Conservation (phyloP, 306 rosid species). For the Spatholobus suberectus region DNA sequence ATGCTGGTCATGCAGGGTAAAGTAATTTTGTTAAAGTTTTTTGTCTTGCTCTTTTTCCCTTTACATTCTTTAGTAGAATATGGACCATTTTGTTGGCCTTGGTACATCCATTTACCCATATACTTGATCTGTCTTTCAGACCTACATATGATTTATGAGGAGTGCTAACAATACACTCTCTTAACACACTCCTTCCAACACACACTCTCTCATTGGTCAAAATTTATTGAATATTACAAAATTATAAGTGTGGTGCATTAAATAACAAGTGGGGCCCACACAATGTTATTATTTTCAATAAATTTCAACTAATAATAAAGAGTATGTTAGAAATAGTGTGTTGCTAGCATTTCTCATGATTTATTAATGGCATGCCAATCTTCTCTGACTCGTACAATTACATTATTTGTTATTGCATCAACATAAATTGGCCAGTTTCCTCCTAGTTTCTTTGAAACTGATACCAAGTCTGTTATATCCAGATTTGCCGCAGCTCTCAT, state of each 20-base stretch:
- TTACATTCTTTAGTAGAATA: slow-evolving; percentile 19
- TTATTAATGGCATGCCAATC: neutral
- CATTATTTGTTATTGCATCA: neutral
- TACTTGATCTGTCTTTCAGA: neutral
- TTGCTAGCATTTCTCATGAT: too few species aligned
- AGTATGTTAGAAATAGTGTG: too few species aligned
- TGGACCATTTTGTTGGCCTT: neutral
- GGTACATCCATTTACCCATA: neutral
- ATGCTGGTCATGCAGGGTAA: slow-evolving; percentile 99
- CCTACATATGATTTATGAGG: too few species aligned
- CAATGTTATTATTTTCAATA: too few species aligned
- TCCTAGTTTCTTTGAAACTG: slow-evolving; percentile 23
- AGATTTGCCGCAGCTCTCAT: slow-evolving; percentile 92
- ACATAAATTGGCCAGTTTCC: neutral
- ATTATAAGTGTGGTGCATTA: too few species aligned
- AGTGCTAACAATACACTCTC: too few species aligned
- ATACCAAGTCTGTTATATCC: slow-evolving; percentile 39
- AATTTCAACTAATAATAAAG: too few species aligned
- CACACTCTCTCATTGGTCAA: too few species aligned
- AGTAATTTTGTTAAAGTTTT: neutral
- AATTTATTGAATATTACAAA: too few species aligned
- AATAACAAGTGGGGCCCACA: too few species aligned
- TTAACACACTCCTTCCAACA: too few species aligned
- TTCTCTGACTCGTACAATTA: neutral
- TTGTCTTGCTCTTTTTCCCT: neutral